Percentiles rank a stretch among this genome's conserved stretches.
Evolutionary conservation across 2,329 filamentous ascomycete species (phyloP).

Genomic region (Pseudocercospora fijiensis): DNA sequence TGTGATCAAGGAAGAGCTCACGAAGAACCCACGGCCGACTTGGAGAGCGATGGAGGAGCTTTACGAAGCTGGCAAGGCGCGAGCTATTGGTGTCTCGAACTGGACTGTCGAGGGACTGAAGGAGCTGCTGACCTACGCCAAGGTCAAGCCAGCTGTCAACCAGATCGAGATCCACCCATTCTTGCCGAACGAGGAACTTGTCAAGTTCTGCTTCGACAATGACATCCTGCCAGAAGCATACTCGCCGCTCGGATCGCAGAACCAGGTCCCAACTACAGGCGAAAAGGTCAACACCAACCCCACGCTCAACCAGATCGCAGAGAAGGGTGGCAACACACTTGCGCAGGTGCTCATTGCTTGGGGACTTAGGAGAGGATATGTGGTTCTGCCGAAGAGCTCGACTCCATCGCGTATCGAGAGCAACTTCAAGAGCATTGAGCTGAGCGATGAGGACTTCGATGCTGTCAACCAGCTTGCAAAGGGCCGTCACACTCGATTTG

Average conservation of each 20-base stretch:
- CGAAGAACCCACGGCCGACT: constrained; percentile 64
- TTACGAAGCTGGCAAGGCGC: constrained; percentile 54
- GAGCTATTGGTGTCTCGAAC: constrained; percentile 56
- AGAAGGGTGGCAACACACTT: constrained; percentile 58
- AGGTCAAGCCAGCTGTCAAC: constrained; percentile 46
- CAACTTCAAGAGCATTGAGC: constrained; percentile 64
- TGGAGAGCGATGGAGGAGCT: constrained; percentile 63
- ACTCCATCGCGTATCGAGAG: constrained; percentile 65
- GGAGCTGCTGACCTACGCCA: constrained; percentile 45
- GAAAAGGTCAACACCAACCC: constrained; percentile 64
- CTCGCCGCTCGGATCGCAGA: constrained; percentile 63
- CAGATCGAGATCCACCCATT: constrained; percentile 55
- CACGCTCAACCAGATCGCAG: constrained; percentile 58
- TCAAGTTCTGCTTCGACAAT: constrained; percentile 59
- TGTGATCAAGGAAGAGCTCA: constrained; percentile 63
- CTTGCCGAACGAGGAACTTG: constrained; percentile 62
- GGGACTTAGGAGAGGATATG: constrained; percentile 65
- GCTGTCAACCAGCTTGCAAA: constrained; percentile 64
- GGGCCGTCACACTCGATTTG: constrained; percentile 67
- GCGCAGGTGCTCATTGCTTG: constrained; percentile 65
- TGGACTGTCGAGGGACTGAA: constrained; percentile 48
- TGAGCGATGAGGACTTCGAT: constrained; percentile 56
- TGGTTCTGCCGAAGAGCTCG: constrained; percentile 69
- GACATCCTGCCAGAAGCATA: constrained; percentile 58
- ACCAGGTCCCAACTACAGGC: constrained; percentile 66